Evolutionary conservation across 495 filamentous ascomycete species (phyloP).

Genomic region (Tuber melanosporum): DNA sequence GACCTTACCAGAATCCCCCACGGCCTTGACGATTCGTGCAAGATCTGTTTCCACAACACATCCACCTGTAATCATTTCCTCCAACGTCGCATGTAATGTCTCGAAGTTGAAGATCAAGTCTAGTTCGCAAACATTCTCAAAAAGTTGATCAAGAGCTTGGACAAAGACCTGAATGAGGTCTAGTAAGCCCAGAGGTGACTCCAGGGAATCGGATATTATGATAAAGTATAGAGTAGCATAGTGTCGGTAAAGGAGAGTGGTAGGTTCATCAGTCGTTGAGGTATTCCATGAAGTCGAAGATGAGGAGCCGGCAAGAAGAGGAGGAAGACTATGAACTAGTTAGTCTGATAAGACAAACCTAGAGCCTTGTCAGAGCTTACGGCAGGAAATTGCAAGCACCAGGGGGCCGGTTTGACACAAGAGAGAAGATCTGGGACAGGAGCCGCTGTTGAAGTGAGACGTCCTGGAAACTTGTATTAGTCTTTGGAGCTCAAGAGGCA

Average conservation of each 20-base stretch:
- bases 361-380: constrained; percentile 34
- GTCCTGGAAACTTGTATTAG: constrained; percentile 24
- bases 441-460: constrained; percentile 73
- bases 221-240: constrained; percentile 99
- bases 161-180: constrained; percentile 98
- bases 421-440: constrained; percentile 95
- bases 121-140: constrained; percentile 96
- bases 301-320: constrained; percentile 59
- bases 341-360: constrained; percentile 46
- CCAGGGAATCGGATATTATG: constrained; percentile 92
- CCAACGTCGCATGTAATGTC: constrained; percentile 81
- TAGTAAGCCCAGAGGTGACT: constrained; percentile 89
- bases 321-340: constrained; percentile 49
- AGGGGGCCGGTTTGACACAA: constrained; percentile 77
- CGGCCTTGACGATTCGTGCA: constrained; percentile 78
- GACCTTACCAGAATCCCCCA: constrained; percentile 67
- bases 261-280: constrained; percentile 76
- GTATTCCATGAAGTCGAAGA: constrained; percentile 49
- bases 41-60: constrained; percentile 91
- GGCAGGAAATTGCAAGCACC: constrained; percentile 91
- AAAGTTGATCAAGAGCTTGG: constrained; percentile 85
- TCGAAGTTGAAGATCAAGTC: constrained; percentile 99
- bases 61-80: constrained; percentile 93
- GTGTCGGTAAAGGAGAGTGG: constrained; percentile 95
- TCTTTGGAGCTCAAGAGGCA: constrained; percentile 8